phyloP scores from a whole-genome alignment of 768 basidiomycete species.

The Lentinula lateritia region DNA sequence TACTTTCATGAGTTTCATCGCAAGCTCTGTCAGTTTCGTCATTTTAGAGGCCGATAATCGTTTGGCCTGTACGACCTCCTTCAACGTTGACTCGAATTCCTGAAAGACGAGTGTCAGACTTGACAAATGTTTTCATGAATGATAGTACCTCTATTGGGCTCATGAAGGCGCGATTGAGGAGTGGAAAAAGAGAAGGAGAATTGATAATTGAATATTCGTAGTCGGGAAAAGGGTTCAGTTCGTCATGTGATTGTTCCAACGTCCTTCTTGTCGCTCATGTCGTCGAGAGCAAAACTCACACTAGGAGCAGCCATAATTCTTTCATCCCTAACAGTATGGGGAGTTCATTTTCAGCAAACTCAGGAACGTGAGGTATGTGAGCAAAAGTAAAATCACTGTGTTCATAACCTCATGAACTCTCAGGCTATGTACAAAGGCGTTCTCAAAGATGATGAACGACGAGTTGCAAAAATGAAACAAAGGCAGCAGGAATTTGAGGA shows the following conservation, averaged over 20 bases:
- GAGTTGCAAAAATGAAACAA: conserved; percentile 63
- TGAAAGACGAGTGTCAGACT: conserved; percentile 23
- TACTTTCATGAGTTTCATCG: conserved; percentile 76
- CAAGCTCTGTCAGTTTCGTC: conserved; percentile 65
- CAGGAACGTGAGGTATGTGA: conserved; percentile 71
- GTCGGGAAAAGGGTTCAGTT: conserved; percentile 1
- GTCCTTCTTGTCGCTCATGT: conserved; percentile 25
- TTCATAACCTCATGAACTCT: conserved; percentile 6
- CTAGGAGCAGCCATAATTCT: conserved; percentile 60
- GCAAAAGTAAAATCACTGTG: not conserved
- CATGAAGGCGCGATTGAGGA: conserved; percentile 12
- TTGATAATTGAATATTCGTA: not conserved
- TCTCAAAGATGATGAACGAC: conserved; percentile 79
- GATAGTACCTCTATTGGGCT: conserved; percentile 2
- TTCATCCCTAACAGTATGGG: conserved; percentile 75
- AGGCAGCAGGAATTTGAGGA: conserved; percentile 57
- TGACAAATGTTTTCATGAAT: not conserved
- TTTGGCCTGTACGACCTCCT: conserved; percentile 78
- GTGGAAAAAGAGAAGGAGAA: conserved; percentile 14
- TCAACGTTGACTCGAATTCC: conserved; percentile 78
- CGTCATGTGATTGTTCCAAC: not conserved
- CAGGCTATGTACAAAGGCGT: conserved; percentile 93
- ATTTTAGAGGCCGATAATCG: conserved; percentile 87
- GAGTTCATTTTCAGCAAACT: conserved; percentile 82
- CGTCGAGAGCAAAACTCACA: conserved; percentile 67